Conservation (phyloP, 2,329 filamentous ascomycete species). For the Aspergillus calidoustus region DNA sequence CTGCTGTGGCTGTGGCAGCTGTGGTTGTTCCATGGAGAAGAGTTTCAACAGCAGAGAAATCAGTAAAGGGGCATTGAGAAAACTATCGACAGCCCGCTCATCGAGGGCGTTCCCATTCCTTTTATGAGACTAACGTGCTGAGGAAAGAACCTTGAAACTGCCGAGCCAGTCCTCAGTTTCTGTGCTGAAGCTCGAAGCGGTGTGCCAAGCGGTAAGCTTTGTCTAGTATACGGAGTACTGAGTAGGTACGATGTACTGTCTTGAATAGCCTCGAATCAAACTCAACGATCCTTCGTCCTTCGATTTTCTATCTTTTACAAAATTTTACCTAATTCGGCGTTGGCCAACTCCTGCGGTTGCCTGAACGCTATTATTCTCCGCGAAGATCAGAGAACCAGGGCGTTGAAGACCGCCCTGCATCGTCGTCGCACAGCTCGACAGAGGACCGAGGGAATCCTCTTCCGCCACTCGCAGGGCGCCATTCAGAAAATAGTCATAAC, state of each 20-base stretch:
- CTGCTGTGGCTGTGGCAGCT: neutral
- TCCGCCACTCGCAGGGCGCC: constrained; percentile 6
- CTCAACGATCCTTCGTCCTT: neutral
- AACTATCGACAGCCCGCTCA: neutral
- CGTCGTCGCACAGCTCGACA: neutral
- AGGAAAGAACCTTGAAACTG: constrained; percentile 1
- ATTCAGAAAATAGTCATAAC: constrained; percentile 3
- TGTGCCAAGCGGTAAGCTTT: neutral
- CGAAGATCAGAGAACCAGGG: neutral
- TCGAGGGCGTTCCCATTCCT: neutral
- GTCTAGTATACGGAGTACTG: neutral
- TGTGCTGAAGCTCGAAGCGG: constrained; percentile 1
- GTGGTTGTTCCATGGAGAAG: constrained; percentile 2
- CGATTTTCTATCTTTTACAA: neutral
- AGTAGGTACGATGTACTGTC: neutral
- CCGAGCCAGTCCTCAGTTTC: neutral
- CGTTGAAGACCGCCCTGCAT: neutral
- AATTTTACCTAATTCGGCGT: constrained; percentile 2
- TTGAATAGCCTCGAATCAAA: neutral
- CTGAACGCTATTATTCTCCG: neutral
- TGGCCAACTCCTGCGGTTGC: constrained; percentile 2
- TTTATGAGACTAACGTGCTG: neutral
- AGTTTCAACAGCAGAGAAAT: neutral
- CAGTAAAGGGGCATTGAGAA: neutral
- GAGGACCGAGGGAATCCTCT: neutral